Percentiles rank a stretch among this genome's conserved stretches.
Evolutionary conservation across 2,329 filamentous ascomycete genomes (phyloP).

Genomic region (Trichoderma breve): DNA sequence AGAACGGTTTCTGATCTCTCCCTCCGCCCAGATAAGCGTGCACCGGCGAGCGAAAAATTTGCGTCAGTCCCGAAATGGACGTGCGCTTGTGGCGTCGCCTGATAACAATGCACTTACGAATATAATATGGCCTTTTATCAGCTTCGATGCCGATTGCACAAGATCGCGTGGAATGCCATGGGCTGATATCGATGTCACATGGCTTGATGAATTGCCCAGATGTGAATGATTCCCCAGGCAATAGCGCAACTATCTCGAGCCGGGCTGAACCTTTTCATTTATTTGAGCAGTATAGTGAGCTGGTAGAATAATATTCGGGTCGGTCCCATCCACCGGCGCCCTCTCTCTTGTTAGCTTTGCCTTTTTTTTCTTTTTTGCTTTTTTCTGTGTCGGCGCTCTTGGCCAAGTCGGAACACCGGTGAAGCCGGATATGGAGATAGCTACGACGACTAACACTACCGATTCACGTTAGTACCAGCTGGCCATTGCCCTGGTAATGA

Average conservation of each 20-base stretch:
- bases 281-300: background rate
- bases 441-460: constrained; percentile 1
- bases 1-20: constrained; percentile 7
- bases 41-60: background rate
- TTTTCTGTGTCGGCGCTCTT: background rate
- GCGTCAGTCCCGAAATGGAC: constrained; percentile 11
- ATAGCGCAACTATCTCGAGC: background rate
- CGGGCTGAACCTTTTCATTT: constrained; percentile 2
- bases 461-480: background rate
- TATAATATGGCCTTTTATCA: background rate
- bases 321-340: background rate
- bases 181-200: constrained; percentile 17
- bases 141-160: background rate
- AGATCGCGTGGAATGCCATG: background rate
- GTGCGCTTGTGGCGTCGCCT: constrained; percentile 13
- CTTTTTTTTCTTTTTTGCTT: background rate
- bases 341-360: background rate
- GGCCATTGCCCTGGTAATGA: background rate
- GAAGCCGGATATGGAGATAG: constrained; percentile 10
- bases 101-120: constrained; percentile 10
- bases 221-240: background rate
- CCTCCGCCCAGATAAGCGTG: constrained; percentile 15
- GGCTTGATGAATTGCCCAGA: background rate
- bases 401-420: constrained; percentile 8
- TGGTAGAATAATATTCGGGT: background rate